These are phyloP conservation scores for Casuarina glauca DNA, from an alignment of 306 rosid species.

Conservation along the genomic window DNA sequence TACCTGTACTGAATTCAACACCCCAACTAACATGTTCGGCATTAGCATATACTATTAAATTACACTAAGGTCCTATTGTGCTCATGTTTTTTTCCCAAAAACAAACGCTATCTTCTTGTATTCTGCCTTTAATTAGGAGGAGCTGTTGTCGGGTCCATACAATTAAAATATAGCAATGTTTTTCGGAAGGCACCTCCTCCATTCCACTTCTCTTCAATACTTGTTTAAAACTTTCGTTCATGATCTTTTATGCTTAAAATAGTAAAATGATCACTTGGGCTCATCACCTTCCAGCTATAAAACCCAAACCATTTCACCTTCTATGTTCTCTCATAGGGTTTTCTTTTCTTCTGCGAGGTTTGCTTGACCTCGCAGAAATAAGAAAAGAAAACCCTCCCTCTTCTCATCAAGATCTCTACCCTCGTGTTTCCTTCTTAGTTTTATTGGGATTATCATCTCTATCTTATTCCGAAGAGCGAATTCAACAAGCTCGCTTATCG, in stretches of 20 bases:
- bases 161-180: too few relatives aligned
- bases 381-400: conserved; percentile 43
- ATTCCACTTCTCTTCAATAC: conserved; percentile 5
- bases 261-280: neutral
- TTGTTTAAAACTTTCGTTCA: neutral
- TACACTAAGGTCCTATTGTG: too few relatives aligned
- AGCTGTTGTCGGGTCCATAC: conserved; percentile 26
- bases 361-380: conserved; percentile 36
- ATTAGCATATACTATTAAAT: too few relatives aligned
- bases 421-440: neutral
- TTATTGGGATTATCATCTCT: neutral
- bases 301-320: conserved; percentile 28
- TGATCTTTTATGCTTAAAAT: neutral
- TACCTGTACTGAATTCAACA: neutral
- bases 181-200: conserved; percentile 2
- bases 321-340: conserved; percentile 30
- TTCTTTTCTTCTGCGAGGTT: conserved; percentile 51
- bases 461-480: neutral
- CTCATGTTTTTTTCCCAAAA: too few relatives aligned
- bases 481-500: neutral
- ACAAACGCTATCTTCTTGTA: too few relatives aligned
- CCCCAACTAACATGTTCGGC: conserved; percentile 24
- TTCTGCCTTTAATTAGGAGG: conserved; percentile 5
- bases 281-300: conserved; percentile 33
- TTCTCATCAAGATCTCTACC: neutral